A percentile compares a stretch with the other conserved stretches of the same genome.
Conservation (phyloP, 2,329 filamentous ascomycete genomes). For the Fusarium lateritium region DNA sequence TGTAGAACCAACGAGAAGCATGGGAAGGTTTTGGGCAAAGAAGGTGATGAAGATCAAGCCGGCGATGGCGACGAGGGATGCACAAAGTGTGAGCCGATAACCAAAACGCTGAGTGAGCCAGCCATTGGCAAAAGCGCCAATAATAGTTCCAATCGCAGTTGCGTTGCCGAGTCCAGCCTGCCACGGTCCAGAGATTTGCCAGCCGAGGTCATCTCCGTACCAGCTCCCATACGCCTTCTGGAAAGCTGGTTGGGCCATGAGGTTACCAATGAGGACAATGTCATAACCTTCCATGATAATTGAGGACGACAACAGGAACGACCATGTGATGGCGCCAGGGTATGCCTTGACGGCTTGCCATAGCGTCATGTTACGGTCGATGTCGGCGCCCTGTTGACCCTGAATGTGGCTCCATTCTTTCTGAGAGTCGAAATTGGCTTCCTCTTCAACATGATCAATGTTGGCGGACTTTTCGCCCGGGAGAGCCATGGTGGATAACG, state of each 20-base stretch:
- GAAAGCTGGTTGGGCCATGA: conserved; percentile 46
- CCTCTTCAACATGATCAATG: conserved; percentile 10
- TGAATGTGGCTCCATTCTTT: conserved; percentile 38
- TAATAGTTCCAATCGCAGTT: conserved; percentile 37
- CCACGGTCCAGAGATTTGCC: conserved; percentile 39
- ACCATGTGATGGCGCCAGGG: conserved; percentile 42
- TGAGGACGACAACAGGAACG: conserved; percentile 36
- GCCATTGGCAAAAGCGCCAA: conserved; percentile 45
- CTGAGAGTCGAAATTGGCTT: background rate
- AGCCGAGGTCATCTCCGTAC: conserved; percentile 41
- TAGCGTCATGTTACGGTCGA: conserved; percentile 29
- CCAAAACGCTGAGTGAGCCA: conserved; percentile 41
- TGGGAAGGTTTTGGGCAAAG: conserved; percentile 54
- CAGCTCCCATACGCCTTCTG: conserved; percentile 40
- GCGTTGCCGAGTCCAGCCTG: conserved; percentile 20
- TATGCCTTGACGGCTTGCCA: conserved; percentile 26
- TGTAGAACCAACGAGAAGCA: conserved; percentile 62
- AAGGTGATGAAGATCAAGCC: conserved; percentile 53
- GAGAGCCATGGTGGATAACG: background rate
- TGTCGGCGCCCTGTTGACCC: conserved; percentile 31
- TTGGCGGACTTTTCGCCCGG: background rate
- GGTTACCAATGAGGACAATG: conserved; percentile 38
- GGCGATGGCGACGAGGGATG: conserved; percentile 58
- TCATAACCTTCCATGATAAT: conserved; percentile 50
- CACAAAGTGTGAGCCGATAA: conserved; percentile 62